These are phyloP conservation scores for Cercophora sp. DNA, from an alignment of 495 filamentous ascomycete genomes.

Conservation along the genomic window DNA sequence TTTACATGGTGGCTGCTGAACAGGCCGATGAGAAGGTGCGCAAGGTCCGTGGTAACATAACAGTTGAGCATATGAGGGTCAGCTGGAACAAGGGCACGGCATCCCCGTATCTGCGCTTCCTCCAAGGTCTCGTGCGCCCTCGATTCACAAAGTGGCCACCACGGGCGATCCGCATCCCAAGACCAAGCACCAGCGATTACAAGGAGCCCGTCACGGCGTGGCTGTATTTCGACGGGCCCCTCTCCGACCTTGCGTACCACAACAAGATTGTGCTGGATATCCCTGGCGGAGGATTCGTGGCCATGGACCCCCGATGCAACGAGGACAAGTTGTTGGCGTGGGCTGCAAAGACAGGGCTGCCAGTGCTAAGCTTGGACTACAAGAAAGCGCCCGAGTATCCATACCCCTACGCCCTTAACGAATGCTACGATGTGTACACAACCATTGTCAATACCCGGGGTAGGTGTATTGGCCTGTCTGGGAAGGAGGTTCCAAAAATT, in stretches of 20 bases:
- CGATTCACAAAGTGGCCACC: constrained; percentile 73
- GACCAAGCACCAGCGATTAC: constrained; percentile 73
- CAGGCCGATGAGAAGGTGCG: constrained; percentile 97
- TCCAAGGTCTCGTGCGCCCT: constrained; percentile 71
- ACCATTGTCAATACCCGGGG: constrained; percentile 72
- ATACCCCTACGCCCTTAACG: constrained; percentile 92
- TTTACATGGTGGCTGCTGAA: constrained; percentile 90
- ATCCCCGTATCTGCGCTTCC: constrained; percentile 71
- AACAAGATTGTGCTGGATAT: constrained; percentile 83
- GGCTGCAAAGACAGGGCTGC: constrained; percentile 79
- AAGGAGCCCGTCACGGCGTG: constrained; percentile 78
- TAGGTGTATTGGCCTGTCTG: constrained; percentile 79
- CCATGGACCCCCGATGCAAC: constrained; percentile 85
- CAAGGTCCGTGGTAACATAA: constrained; percentile 78
- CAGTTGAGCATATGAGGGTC: constrained; percentile 85
- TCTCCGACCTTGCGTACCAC: constrained; percentile 71
- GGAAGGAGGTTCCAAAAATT: constrained; percentile 64
- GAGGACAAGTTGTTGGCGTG: constrained; percentile 91
- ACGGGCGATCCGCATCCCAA: constrained; percentile 74
- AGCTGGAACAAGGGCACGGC: constrained; percentile 87
- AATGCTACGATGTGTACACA: constrained; percentile 92
- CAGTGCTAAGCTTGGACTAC: constrained; percentile 88
- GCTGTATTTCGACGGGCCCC: constrained; percentile 90
- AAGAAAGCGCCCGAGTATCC: constrained; percentile 91
- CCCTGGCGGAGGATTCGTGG: constrained; percentile 91